Percentiles rank a stretch among this genome's conserved stretches.
phyloP scores from a whole-genome alignment of 2,329 filamentous ascomycete species.

The Myriosclerotinia scirpicola region DNA sequence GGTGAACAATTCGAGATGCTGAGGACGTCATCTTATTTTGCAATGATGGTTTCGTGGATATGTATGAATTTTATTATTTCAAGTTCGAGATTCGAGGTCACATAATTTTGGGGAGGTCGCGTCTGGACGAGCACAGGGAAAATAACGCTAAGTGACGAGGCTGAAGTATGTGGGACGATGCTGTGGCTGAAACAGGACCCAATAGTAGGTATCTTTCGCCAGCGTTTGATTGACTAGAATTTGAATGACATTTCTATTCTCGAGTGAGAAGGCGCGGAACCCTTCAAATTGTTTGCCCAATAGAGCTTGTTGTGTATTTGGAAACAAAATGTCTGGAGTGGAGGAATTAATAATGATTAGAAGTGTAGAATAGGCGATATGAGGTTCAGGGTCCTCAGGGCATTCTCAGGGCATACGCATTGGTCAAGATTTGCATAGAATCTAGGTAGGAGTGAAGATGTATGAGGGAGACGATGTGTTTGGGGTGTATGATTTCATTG shows the following conservation, averaged over 20 bases:
- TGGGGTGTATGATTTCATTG: neutral
- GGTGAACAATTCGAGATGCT: slow-evolving; percentile 59
- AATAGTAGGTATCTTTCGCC: neutral
- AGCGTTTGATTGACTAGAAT: neutral
- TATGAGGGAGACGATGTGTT: neutral
- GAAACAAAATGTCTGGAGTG: neutral
- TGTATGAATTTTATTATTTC: neutral
- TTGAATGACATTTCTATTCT: no score
- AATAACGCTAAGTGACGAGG: slow-evolving; percentile 24
- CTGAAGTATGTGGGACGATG: neutral
- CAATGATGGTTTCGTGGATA: slow-evolving; percentile 8
- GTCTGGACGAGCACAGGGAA: slow-evolving; percentile 20
- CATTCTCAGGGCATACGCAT: neutral
- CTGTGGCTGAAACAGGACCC: slow-evolving; percentile 1
- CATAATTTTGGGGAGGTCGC: slow-evolving; percentile 21
- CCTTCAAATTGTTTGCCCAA: neutral
- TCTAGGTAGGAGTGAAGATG: neutral
- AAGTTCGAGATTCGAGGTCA: slow-evolving; percentile 4
- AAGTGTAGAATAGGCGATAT: neutral
- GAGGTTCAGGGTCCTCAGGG: neutral
- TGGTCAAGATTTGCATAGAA: neutral
- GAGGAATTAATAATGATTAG: neutral
- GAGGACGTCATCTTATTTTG: slow-evolving; percentile 36
- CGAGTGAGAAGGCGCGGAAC: neutral
- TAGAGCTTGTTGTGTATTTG: neutral